Percentiles rank a stretch among this genome's conserved stretches.
phyloP scores from a whole-genome alignment of 768 basidiomycete species.

The Phaeolepiota aurea region DNA sequence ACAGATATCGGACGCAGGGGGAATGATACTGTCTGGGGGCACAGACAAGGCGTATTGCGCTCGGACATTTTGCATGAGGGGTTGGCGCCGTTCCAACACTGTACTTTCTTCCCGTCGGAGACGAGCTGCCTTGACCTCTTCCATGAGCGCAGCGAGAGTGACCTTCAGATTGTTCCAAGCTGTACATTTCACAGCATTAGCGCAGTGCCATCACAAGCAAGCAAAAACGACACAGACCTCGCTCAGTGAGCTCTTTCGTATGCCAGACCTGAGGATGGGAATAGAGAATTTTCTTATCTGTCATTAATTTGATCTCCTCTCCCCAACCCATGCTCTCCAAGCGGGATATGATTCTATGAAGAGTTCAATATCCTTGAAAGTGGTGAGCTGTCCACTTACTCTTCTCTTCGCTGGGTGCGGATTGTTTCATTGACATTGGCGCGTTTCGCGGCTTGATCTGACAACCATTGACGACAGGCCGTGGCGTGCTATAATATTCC shows the following conservation, averaged over 20 bases:
- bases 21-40: neutral
- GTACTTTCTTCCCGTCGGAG: neutral
- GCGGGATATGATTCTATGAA: neutral
- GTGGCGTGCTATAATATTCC: neutral
- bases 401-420: neutral
- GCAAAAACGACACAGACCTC: neutral
- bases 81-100: neutral
- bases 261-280: neutral
- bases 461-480: neutral
- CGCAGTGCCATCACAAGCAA: neutral
- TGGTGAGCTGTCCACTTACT: neutral
- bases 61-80: neutral
- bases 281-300: neutral
- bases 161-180: neutral
- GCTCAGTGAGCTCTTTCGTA: neutral
- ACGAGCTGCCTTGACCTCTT: neutral
- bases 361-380: too few species aligned
- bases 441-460: neutral
- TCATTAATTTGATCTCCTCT: neutral
- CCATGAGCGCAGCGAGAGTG: neutral
- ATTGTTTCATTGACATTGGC: neutral
- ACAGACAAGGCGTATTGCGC: neutral
- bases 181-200: neutral
- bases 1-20: neutral
- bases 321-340: neutral